phyloP scores from a whole-genome alignment of 495 filamentous ascomycete species.

The Oidiodendron maius region DNA sequence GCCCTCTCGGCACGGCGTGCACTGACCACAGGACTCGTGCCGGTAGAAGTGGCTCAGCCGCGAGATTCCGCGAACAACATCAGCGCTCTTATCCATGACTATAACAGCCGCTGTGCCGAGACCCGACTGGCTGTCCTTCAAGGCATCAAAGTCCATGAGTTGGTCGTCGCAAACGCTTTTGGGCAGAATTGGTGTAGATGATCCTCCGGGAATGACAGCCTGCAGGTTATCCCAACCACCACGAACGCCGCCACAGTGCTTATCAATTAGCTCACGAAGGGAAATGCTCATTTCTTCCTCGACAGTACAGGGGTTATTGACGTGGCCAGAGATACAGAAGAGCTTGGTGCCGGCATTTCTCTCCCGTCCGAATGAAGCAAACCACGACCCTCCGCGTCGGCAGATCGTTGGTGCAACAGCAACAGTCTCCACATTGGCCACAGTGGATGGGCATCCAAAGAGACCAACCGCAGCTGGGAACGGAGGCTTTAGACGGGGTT shows the following conservation, averaged over 20 bases:
- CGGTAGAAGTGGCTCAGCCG: slow-evolving; percentile 94
- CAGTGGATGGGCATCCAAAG: slow-evolving; percentile 95
- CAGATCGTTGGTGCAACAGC: slow-evolving; percentile 95
- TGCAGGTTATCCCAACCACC: slow-evolving; percentile 97
- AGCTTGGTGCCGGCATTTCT: slow-evolving; percentile 95
- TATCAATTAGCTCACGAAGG: slow-evolving; percentile 89
- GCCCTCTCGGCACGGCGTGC: slow-evolving; percentile 95
- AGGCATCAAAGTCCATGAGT: slow-evolving; percentile 97
- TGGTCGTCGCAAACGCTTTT: slow-evolving; percentile 84
- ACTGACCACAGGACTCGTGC: slow-evolving; percentile 97
- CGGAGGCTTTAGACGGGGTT: slow-evolving; percentile 95
- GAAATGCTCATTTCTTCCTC: slow-evolving; percentile 99
- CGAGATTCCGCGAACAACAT: slow-evolving; percentile 89
- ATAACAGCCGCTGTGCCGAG: slow-evolving; percentile 97
- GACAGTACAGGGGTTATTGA: slow-evolving; percentile 96
- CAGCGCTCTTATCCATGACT: slow-evolving; percentile 96
- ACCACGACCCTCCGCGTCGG: slow-evolving; percentile 88
- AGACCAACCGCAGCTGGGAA: slow-evolving; percentile 96
- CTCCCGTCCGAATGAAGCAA: slow-evolving; percentile 86
- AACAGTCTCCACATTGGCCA: slow-evolving; percentile 96
- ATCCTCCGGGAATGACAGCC: slow-evolving; percentile 92
- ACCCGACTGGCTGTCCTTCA: slow-evolving; percentile 96
- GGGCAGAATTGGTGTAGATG: slow-evolving; percentile 91
- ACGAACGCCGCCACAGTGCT: slow-evolving; percentile 92
- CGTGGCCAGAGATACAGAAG: slow-evolving; percentile 96